Percentiles rank a stretch among this genome's conserved stretches.
Evolutionary conservation across 2,329 filamentous ascomycete genomes (phyloP).

Genomic region (Aspergillus flavus): DNA sequence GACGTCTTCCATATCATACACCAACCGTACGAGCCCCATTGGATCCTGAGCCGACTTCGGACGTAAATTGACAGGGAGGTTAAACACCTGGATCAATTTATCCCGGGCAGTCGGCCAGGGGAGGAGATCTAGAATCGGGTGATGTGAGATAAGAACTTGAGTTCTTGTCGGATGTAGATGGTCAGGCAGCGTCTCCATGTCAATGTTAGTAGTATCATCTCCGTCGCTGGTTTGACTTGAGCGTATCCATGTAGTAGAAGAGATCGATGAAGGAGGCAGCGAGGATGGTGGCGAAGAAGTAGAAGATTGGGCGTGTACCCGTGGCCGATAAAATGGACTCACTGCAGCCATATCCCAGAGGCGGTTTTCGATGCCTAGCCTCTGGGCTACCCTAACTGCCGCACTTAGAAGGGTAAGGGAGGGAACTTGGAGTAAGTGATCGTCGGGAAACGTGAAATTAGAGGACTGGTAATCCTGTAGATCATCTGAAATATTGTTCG

Average conservation of each 20-base stretch:
- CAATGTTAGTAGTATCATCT: not conserved
- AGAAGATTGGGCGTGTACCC: not conserved
- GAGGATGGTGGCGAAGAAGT: slow-evolving; percentile 7
- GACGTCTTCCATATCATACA: slow-evolving; percentile 60
- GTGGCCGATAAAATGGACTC: slow-evolving; percentile 50
- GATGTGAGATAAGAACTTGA: slow-evolving; percentile 56
- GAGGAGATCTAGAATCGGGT: slow-evolving; percentile 60
- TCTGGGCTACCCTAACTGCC: slow-evolving; percentile 50
- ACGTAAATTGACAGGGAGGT: slow-evolving; percentile 51
- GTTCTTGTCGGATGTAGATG: slow-evolving; percentile 56
- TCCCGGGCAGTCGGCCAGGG: slow-evolving; percentile 61
- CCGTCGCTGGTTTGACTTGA: slow-evolving; percentile 8
- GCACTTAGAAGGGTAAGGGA: slow-evolving; percentile 53
- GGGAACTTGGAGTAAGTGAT: slow-evolving; percentile 52
- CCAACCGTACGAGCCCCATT: slow-evolving; percentile 54
- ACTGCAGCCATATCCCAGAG: slow-evolving; percentile 52
- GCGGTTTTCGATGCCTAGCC: slow-evolving; percentile 46
- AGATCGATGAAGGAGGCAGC: slow-evolving; percentile 11
- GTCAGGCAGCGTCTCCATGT: slow-evolving; percentile 43
- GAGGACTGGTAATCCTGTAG: slow-evolving; percentile 14
- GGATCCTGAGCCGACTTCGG: slow-evolving; percentile 52
- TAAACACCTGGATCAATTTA: slow-evolving; percentile 55
- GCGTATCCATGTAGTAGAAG: slow-evolving; percentile 17
- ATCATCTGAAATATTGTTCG: not conserved
- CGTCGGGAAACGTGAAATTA: slow-evolving; percentile 47